Conservation (phyloP, 2,329 filamentous ascomycete genomes). For the Tolypocladium pustulatum region DNA sequence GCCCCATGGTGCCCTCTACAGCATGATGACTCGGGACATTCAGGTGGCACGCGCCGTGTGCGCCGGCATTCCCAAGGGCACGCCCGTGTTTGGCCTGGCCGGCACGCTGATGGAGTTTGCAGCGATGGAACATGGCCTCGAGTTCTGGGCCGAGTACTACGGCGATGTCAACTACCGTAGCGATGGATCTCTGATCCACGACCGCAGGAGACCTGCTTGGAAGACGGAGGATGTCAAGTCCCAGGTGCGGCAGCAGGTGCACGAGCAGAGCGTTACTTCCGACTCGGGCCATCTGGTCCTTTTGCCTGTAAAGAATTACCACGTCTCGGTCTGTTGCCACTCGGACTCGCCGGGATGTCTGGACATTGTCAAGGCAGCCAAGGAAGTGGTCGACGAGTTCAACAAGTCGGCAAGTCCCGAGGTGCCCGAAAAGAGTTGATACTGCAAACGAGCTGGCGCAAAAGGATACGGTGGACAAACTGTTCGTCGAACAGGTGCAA, state of each 20-base stretch:
- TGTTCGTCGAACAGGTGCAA: not conserved
- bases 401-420: slow-evolving; percentile 13
- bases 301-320: slow-evolving; percentile 25
- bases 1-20: slow-evolving; percentile 15
- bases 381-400: slow-evolving; percentile 27
- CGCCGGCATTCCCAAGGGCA: slow-evolving; percentile 11
- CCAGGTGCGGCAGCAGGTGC: not conserved
- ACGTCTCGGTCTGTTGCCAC: slow-evolving; percentile 33
- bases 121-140: slow-evolving; percentile 11
- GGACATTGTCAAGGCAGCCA: slow-evolving; percentile 29
- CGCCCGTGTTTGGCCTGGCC: slow-evolving; percentile 14
- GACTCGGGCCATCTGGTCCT: not conserved
- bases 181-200: slow-evolving; percentile 18
- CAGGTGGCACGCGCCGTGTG: slow-evolving; percentile 14
- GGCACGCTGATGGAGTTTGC: slow-evolving; percentile 16
- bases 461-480: not conserved
- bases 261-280: not conserved
- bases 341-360: slow-evolving; percentile 34
- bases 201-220: slow-evolving; percentile 35
- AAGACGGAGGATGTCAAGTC: not conserved
- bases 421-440: not conserved
- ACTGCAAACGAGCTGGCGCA: not conserved
- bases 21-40: slow-evolving; percentile 15
- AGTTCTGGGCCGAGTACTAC: slow-evolving; percentile 16
- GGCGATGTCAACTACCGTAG: slow-evolving; percentile 16